A percentile compares a stretch with the other conserved stretches of the same genome.
phyloP scores from a whole-genome alignment of 768 basidiomycete genomes.

The Suillus paluster region DNA sequence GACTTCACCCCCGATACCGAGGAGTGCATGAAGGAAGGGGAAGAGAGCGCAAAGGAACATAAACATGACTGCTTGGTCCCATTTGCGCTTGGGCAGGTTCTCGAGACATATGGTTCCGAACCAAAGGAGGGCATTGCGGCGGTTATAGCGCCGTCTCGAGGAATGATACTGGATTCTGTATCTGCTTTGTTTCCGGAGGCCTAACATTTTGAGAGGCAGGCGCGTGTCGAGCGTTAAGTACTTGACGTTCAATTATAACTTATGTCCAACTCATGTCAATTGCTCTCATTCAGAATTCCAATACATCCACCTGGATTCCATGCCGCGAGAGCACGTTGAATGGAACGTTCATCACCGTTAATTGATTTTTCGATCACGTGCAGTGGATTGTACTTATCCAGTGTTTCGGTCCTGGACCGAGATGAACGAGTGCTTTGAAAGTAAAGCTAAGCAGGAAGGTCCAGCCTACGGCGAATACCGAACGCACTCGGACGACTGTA shows the following conservation, averaged over 20 bases:
- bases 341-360: too few relatives aligned
- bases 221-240: neutral
- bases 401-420: too few relatives aligned
- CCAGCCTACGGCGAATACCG: too few relatives aligned
- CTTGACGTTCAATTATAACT: too few relatives aligned
- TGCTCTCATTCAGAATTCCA: conserved; percentile 1
- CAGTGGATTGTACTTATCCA: too few relatives aligned
- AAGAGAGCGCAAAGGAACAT: conserved; percentile 30
- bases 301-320: neutral
- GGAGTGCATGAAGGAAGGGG: conserved; percentile 28
- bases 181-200: neutral
- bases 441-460: too few relatives aligned
- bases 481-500: too few relatives aligned
- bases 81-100: conserved; percentile 16
- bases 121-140: neutral
- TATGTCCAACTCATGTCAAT: neutral
- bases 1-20: conserved; percentile 22
- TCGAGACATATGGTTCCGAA: neutral
- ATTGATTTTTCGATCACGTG: too few relatives aligned
- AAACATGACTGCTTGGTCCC: conserved; percentile 28
- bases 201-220: neutral
- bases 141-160: neutral
- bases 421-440: too few relatives aligned
- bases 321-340: neutral
- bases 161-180: neutral